Base-by-base conservation (phyloP, 441 rosid species). In the Dalechampia spathulata region DNA sequence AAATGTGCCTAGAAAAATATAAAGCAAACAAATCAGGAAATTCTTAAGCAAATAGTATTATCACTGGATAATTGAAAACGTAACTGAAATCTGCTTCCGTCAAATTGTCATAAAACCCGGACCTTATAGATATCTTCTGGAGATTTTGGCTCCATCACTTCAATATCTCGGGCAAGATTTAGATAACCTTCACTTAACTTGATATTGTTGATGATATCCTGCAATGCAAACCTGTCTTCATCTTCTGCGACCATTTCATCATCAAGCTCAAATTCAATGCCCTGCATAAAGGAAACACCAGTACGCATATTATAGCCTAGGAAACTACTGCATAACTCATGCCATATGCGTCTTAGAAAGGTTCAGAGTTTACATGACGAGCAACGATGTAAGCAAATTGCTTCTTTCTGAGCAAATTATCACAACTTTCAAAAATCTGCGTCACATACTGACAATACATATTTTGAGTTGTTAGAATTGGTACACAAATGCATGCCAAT, bases 331-430 rank as follows among this genome's bases (percentile, higher is more conserved):
- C 17, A 52, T 34, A 46, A 34, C 4, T 4, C n/a, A 63, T 28
- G 7, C 50, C 17, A 36, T 21, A 17, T 30, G 52, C 12, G 25
- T 9, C 44, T 34, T 23, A 21, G 48, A 42, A 28, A 57, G n/a
- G 43, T 9, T 41, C 8, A 47, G 56, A 20, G 75, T 93, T 79
- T 71, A 88, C 98, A 78, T 88, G 96, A 26, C 98, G 89, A 37
- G 94, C 86, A 72, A 92, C 73, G 49, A 92, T 88, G 73, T 84
- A 92, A 60, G 89, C 81, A 57, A 92, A 88, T 66, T 92, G 98
- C 79, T 80, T 92, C 85, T 80, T 88, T 50, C 51, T 75, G 54
- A 73, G 71, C 52, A 73, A 52, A 69, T 86, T 83, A 61, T 73
- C 64, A 54, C 98, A 92, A 57, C 84, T 77, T 43, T 72, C 73